Evolutionary conservation across 768 basidiomycete species (phyloP).

Genomic region (Amanita muscaria): DNA sequence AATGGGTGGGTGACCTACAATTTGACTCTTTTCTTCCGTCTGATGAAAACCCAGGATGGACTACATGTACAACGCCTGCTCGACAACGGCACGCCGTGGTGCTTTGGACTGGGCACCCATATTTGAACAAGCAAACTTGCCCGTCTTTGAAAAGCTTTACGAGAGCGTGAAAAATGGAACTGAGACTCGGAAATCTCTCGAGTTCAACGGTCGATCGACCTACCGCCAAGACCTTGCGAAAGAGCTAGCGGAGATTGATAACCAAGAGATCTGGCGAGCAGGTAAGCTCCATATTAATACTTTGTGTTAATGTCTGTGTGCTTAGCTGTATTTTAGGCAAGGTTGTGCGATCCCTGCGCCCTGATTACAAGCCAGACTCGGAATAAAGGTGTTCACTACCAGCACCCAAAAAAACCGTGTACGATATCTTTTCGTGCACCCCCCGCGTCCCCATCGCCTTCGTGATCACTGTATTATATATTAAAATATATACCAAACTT

Average conservation of each 20-base stretch:
- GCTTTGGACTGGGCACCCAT: conserved; percentile 99
- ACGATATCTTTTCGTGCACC: background rate
- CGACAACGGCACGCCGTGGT: conserved; percentile 96
- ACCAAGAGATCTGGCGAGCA: conserved; percentile 98
- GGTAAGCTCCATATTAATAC: conserved; percentile 36
- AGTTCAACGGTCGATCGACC: conserved; percentile 88
- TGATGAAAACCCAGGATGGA: conserved; percentile 62
- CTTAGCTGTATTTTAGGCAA: conserved; percentile 46
- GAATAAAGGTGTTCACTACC: conserved; percentile 20
- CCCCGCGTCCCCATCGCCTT: background rate
- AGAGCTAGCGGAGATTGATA: conserved; percentile 91
- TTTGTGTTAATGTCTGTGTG: background rate
- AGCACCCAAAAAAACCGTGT: conserved; percentile 2
- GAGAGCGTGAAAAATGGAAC: conserved; percentile 90
- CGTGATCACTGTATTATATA: conserved; percentile 1
- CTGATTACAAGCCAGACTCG: conserved; percentile 69
- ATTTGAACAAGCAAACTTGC: conserved; percentile 90
- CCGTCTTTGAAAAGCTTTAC: conserved; percentile 93
- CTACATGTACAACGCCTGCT: conserved; percentile 99
- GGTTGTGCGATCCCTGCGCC: conserved; percentile 82
- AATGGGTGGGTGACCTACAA: conserved; percentile 55
- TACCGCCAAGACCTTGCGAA: conserved; percentile 90
- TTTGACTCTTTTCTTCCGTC: background rate
- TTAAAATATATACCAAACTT: background rate
- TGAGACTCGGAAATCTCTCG: conserved; percentile 94